A percentile compares a stretch with the other conserved stretches of the same genome.
Evolutionary conservation across 306 rosid genomes (phyloP).

Genomic region (Begonia masoniana): DNA sequence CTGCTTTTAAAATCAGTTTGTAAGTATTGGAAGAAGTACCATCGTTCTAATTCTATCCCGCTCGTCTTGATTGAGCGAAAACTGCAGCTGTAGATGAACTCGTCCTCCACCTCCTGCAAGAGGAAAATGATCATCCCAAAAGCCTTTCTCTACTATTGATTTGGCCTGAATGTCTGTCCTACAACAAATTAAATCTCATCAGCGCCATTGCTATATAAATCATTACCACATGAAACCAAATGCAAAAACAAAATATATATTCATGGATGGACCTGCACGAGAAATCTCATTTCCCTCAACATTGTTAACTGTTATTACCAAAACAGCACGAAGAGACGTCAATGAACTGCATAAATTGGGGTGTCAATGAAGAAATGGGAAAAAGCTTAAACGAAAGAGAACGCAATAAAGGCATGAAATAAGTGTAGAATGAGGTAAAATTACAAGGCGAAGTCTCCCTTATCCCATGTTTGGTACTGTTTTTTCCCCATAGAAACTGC

Average conservation of each 20-base stretch:
- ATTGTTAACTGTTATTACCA: conserved; percentile 50
- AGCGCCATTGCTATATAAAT: conserved; percentile 2
- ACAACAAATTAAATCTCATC: conserved; percentile 15
- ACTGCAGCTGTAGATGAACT: conserved; percentile 60
- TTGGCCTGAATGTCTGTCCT: conserved; percentile 48
- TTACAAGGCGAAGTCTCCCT: conserved; percentile 75
- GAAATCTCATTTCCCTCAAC: conserved; percentile 58
- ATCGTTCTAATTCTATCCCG: conserved; percentile 55
- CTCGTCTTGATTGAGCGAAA: conserved; percentile 64
- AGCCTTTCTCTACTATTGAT: conserved; percentile 63
- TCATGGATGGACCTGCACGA: conserved; percentile 35
- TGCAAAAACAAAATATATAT: neutral
- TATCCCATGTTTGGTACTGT: conserved; percentile 48
- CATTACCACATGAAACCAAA: neutral
- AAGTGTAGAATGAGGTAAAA: conserved; percentile 9
- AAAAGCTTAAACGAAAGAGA: neutral
- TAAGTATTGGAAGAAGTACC: conserved; percentile 26
- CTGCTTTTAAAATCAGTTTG: no score
- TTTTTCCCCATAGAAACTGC: conserved; percentile 84
- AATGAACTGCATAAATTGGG: conserved; percentile 42
- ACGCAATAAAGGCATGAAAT: neutral
- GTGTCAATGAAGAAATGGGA: no score
- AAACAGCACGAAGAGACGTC: conserved; percentile 57
- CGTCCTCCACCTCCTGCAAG: conserved; percentile 61
- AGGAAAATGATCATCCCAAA: conserved; percentile 64